Evolutionary conservation across 2,329 filamentous ascomycete genomes (phyloP), one percentile per base, ranked within the genome.

Genomic region (Fusarium tjaetaba): DNA sequence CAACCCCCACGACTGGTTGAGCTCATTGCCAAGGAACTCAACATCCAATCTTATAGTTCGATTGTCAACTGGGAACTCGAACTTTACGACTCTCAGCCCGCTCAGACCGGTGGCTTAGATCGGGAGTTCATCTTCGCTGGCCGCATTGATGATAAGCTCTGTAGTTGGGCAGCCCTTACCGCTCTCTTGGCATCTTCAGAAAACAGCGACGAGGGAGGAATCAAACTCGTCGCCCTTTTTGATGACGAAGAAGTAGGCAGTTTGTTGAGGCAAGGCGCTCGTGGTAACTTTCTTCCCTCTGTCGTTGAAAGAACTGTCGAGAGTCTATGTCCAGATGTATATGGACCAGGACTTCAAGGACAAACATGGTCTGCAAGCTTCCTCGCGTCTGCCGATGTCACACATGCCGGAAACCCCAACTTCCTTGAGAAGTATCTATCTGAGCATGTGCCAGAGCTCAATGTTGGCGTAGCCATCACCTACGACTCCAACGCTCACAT

Each of bases 61-160:
- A 97, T 99, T 72, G 85, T 97, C 65, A 97, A 96, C 85, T 99
- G 96, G 96, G 96, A 99, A 80, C 90, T 98, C 42, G 96, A 99
- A 84, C 91, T 99, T 38, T 99, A 93, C 80, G 96, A 98, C 83
- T 89, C 90, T 8, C 95, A 98, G 81, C 94, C 95, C 14, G 95
- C 95, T 2, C 91, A 92, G 45, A 88, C 94, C 24, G 92, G 94
- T 74, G 96, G 96, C 18, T 83, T 99, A 65, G 94, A 97, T 77
- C 94, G 93, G 81, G 96, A 98, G 77, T 92, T 99, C 81, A 97
- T 99, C 83, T 97, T 96, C 74, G 96, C 94, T 14, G 95, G 96
- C 66, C 93, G 96, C 61, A 96, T 98, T 75, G 96, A 99, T 81
- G 96, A 99, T 85, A 98, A 98, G 86, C 91, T 99, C 52, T 98